phyloP scores from a whole-genome alignment of 306 rosid genomes.

The Pyrus communis region DNA sequence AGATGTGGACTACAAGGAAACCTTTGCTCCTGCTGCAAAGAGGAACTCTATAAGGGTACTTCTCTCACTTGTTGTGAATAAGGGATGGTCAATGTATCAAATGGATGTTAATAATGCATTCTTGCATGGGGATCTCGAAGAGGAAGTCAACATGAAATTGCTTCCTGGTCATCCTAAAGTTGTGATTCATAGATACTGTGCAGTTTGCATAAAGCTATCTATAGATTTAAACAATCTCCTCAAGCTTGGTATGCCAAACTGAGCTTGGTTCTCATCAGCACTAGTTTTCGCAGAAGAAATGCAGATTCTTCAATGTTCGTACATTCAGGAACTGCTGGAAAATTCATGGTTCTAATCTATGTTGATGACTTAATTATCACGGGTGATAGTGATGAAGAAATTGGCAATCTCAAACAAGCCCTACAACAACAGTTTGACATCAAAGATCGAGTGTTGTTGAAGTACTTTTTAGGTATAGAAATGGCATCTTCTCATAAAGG shows the following conservation, averaged over 20 bases:
- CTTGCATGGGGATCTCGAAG: no score
- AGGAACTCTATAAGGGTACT: no score
- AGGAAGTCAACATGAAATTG: no score
- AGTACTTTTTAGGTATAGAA: background rate
- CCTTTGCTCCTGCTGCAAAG: no score
- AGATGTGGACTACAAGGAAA: no score
- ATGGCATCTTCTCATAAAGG: background rate
- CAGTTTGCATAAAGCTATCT: background rate
- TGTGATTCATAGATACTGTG: no score
- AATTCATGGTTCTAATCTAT: background rate
- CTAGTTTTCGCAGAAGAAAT: background rate
- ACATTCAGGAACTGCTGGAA: background rate
- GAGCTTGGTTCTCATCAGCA: background rate
- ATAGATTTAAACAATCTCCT: background rate
- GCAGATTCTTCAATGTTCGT: background rate
- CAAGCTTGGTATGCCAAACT: background rate
- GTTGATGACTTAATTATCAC: background rate
- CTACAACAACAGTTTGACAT: background rate
- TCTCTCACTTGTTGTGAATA: no score
- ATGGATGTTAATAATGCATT: no score
- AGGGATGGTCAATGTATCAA: no score
- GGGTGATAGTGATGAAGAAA: background rate
- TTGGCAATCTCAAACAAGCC: background rate
- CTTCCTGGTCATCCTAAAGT: no score
- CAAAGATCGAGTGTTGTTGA: background rate